A percentile compares a stretch with the other conserved stretches of the same genome.
These are phyloP conservation scores for Penicillium pancosmium DNA, from an alignment of 495 filamentous ascomycete species.

Conservation along the genomic window DNA sequence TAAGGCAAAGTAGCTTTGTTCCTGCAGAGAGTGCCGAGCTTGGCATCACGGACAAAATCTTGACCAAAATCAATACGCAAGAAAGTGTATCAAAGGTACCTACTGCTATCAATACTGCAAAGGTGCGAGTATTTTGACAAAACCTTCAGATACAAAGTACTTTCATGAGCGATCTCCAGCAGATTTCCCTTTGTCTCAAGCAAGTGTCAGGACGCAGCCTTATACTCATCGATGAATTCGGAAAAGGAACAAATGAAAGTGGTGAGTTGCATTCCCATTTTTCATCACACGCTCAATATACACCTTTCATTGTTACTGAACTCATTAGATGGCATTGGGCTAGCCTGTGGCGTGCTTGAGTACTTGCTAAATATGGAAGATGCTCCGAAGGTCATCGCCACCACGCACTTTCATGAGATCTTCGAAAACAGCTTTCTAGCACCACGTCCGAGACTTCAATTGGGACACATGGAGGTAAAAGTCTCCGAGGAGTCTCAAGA, in stretches of 20 bases:
- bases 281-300: too few species aligned
- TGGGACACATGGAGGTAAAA: conserved; percentile 88
- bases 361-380: conserved; percentile 65
- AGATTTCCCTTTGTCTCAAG: conserved; percentile 77
- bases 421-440: conserved; percentile 74
- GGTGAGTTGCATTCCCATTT: conserved; percentile 38
- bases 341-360: conserved; percentile 81
- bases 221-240: conserved; percentile 91
- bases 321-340: conserved; percentile 72
- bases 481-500: conserved; percentile 62
- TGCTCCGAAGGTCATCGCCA: conserved; percentile 80
- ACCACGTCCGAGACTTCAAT: conserved; percentile 59
- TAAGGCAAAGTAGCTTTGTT: conserved; percentile 61
- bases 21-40: conserved; percentile 78
- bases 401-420: conserved; percentile 95
- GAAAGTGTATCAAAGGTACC: conserved; percentile 77
- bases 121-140: neutral
- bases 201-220: conserved; percentile 78
- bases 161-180: conserved; percentile 91
- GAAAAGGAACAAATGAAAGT: conserved; percentile 83
- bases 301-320: neutral
- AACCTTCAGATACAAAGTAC: conserved; percentile 72
- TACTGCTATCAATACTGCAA: neutral
- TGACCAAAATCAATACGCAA: conserved; percentile 83
- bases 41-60: conserved; percentile 89